Evolutionary conservation across 2,329 filamentous ascomycete genomes (phyloP), one percentile per base, ranked within the genome.

Genomic region (Colletotrichum gigasporum): DNA sequence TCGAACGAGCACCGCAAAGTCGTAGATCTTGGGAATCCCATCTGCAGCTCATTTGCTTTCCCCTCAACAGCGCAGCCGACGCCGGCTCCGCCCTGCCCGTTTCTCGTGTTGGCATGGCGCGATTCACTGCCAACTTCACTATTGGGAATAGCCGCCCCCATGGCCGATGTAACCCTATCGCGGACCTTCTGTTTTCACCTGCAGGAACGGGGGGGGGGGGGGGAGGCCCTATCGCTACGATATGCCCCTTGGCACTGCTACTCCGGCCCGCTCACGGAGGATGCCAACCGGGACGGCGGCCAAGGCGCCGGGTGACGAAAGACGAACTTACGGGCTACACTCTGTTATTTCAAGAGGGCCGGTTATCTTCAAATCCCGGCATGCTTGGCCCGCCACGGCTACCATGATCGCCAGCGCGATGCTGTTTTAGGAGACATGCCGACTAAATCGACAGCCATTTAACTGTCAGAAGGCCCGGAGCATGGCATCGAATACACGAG

Each of bases 121-220:
- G 32, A 37, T 47, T 44, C 30, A 24, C 51, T 10, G 10, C 24
- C 18, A 41, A 14, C 42, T 57, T 62, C 34, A 39, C 35, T 12
- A 28, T 51, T 58, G n/a, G 37, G 59, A 24, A 9, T 52, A 52
- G 37, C 1, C 39, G 2, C 26, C n/a, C 24, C 24, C 45, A 24
- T 63, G 47, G 39, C 10, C 26, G 10, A 63, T 52, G 45, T 26
- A 63, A 63, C 45, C 53, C 39, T 37, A 28, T 48, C 7, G 35
- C 16, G 39, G n/a, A 60, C 39, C 47, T 63, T 53, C 47, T 44
- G 14, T 16, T 53, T 52, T 41, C 30, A 47, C 14, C 35, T 45
- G 54, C 45, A 59, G 30, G 28, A 50, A 58, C 44, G 12, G 26
- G 28, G 26, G 26, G n/a, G n/a, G n/a, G n/a, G n/a, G n/a, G n/a